These are phyloP conservation scores for Leptographium flavum DNA, from an alignment of 2,329 filamentous ascomycete species.

Conservation along the genomic window DNA sequence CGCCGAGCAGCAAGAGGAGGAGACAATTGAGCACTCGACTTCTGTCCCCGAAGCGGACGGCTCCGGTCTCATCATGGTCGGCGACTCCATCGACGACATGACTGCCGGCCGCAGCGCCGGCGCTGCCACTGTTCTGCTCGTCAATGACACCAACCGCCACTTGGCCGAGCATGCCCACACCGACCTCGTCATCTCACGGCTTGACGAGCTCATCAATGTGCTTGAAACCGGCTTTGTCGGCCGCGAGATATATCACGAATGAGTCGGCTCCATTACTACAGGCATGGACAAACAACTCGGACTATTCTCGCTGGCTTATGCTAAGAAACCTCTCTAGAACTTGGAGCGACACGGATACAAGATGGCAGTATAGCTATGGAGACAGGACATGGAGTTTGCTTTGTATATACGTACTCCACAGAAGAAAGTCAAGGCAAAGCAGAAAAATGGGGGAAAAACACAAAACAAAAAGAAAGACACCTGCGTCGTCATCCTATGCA, in stretches of 20 bases:
- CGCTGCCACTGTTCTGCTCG: slow-evolving; percentile 75
- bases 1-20: slow-evolving; percentile 11
- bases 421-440: background rate
- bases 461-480: background rate
- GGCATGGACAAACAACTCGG: no score
- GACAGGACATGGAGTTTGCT: background rate
- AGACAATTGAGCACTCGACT: slow-evolving; percentile 9
- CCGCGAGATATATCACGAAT: slow-evolving; percentile 2
- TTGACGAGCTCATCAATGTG: slow-evolving; percentile 65
- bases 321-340: no score
- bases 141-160: slow-evolving; percentile 65
- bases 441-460: background rate
- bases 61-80: slow-evolving; percentile 47
- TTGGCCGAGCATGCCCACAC: slow-evolving; percentile 61
- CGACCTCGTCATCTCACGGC: slow-evolving; percentile 53
- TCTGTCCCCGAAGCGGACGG: slow-evolving; percentile 23
- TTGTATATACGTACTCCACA: slow-evolving; percentile 3
- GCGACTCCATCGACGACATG: slow-evolving; percentile 86
- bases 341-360: no score
- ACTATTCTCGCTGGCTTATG: slow-evolving; percentile 2
- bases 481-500: background rate
- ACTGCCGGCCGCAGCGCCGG: slow-evolving; percentile 71
- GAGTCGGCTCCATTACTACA: no score
- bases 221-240: slow-evolving; percentile 57
- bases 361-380: background rate